Conservation (phyloP, 768 basidiomycete genomes). For the Daedaleopsis sinensis region DNA sequence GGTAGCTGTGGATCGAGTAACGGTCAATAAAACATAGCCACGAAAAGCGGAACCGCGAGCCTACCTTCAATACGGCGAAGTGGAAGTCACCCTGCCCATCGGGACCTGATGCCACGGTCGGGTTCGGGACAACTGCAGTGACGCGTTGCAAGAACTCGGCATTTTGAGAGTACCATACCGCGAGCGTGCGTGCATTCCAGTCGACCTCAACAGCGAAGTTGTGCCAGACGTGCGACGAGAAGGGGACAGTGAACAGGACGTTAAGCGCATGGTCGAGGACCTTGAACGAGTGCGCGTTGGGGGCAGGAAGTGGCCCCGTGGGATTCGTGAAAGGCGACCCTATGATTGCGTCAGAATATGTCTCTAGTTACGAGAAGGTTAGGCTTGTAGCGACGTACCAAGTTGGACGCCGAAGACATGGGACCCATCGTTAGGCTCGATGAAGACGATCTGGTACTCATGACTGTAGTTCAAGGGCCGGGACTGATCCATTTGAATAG, state of each 20-base stretch:
- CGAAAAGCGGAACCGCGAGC: neutral
- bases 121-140: conserved; percentile 44
- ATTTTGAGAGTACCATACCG: conserved; percentile 53
- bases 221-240: conserved; percentile 51
- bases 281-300: conserved; percentile 53
- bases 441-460: conserved; percentile 66
- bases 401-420: conserved; percentile 64
- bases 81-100: conserved; percentile 62
- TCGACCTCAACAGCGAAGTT: conserved; percentile 63
- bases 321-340: conserved; percentile 62
- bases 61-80: conserved; percentile 60
- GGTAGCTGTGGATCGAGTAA: conserved; percentile 44
- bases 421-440: conserved; percentile 61
- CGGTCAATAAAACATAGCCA: neutral
- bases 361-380: neutral
- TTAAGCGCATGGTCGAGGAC: conserved; percentile 57
- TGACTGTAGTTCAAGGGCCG: conserved; percentile 54
- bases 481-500: conserved; percentile 43
- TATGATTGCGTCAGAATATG: conserved; percentile 20
- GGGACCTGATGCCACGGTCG: conserved; percentile 41
- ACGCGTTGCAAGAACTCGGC: conserved; percentile 43
- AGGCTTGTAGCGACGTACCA: conserved; percentile 37
- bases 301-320: conserved; percentile 44
- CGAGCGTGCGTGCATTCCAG: conserved; percentile 53
- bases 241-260: conserved; percentile 51